Conservation (phyloP, 2,329 filamentous ascomycete genomes). For the Beauveria brongniartii region DNA sequence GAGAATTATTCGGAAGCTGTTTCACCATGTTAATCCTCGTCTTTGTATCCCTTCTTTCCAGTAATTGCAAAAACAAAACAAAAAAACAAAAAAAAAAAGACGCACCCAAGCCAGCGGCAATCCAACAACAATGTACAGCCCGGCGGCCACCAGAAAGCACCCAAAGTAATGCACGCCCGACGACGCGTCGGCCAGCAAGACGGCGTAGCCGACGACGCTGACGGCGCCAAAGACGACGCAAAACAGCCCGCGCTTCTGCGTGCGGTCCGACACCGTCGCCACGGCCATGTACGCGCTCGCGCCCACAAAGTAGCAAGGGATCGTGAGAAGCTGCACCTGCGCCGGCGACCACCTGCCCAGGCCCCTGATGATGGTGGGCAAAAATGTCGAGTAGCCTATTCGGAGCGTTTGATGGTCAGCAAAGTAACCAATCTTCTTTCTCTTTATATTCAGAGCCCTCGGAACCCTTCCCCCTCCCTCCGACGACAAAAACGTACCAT, state of each 20-base stretch:
- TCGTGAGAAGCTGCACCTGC: constrained; percentile 66
- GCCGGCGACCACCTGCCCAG: constrained; percentile 56
- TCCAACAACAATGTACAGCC: constrained; percentile 56
- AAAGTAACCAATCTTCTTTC: not conserved
- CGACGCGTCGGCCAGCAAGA: constrained; percentile 53
- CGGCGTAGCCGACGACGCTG: constrained; percentile 59
- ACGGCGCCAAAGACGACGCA: constrained; percentile 53
- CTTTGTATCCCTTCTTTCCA: no score
- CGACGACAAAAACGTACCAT: constrained; percentile 31
- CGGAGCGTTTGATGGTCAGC: not conserved
- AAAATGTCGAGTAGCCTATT: constrained; percentile 63
- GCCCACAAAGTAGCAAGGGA: constrained; percentile 69
- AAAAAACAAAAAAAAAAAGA: no score
- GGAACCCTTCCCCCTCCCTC: no score
- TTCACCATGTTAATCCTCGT: constrained; percentile 9
- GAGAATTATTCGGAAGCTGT: constrained; percentile 55
- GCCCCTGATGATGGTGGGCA: constrained; percentile 69
- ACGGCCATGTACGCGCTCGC: constrained; percentile 59
- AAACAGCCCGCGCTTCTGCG: constrained; percentile 58
- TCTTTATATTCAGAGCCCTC: not conserved
- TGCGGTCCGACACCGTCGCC: constrained; percentile 59
- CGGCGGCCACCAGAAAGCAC: constrained; percentile 68
- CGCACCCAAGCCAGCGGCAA: constrained; percentile 46
- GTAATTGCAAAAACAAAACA: no score
- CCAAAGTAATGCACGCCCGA: constrained; percentile 63